Evolutionary conservation across 106 monocot genomes (phyloP).

Genomic region (Allium cepa): DNA sequence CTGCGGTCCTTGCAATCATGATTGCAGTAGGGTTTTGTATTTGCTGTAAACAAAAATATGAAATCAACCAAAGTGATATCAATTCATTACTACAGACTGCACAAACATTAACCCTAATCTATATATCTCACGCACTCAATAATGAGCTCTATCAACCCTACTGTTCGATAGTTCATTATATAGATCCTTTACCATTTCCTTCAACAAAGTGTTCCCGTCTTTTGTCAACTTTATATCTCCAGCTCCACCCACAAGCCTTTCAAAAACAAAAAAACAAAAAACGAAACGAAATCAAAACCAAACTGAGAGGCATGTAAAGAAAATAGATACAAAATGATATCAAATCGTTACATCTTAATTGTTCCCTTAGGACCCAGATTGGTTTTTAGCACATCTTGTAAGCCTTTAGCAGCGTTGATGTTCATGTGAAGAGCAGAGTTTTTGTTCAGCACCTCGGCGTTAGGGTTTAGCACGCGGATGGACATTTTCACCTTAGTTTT

Average conservation of each 20-base stretch:
- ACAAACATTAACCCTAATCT: too few relatives aligned
- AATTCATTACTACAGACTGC: too few relatives aligned
- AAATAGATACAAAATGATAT: background rate
- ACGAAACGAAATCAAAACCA: background rate
- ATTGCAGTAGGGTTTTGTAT: slow-evolving; percentile 95
- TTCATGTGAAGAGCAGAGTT: slow-evolving; percentile 94
- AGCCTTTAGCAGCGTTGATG: slow-evolving; percentile 95
- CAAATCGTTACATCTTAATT: slow-evolving; percentile 62
- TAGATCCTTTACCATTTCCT: slow-evolving; percentile 68
- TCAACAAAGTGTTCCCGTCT: slow-evolving; percentile 89
- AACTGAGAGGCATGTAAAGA: background rate
- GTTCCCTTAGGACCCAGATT: slow-evolving; percentile 96
- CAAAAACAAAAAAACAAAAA: background rate
- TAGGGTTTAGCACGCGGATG: slow-evolving; percentile 76
- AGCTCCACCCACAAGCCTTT: slow-evolving; percentile 84
- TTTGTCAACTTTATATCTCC: slow-evolving; percentile 94
- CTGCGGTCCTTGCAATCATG: slow-evolving; percentile 93
- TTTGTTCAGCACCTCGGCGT: slow-evolving; percentile 95
- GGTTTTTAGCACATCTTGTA: slow-evolving; percentile 93
- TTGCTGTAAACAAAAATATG: slow-evolving; percentile 38
- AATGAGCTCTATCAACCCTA: background rate
- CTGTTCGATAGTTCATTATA: background rate
- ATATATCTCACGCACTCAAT: background rate
- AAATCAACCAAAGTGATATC: too few relatives aligned
- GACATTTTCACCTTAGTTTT: slow-evolving; percentile 44